Evolutionary conservation across 257 asterid species (phyloP), one percentile per base, ranked within the genome.

Genomic region (Oldenlandia corymbosa): DNA sequence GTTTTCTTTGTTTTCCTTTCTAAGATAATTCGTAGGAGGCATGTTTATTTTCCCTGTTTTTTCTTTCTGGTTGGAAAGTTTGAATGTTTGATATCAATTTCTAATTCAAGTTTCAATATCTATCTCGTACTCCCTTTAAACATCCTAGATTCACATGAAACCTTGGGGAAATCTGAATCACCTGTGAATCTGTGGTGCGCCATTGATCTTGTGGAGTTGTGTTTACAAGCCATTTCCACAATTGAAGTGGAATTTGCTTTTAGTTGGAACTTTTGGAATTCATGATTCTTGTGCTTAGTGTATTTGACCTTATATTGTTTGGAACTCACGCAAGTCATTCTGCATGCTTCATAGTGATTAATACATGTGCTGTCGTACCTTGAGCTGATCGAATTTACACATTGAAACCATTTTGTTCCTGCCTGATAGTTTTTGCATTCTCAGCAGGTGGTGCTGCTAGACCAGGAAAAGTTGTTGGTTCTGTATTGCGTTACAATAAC

Each of bases 381-480:
- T 17, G 32, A 55, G 5, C 23, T 20, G 37, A 7, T 20, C 14
- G 50, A 11, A 14, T 27, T 24, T 9, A 16, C 24, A 0, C 10
- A 31, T 47, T 11, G 49, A 0, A 6, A 63, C 28, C 34, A 32
- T 32, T 36, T 10, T 21, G 39, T 52, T 5, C 41, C 21, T 28
- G 24, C 37, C 37, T 23, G 2, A 26, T 10, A 31, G 4, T 14
- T 16, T 34, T 23, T 46, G 59, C 34, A 42, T 68, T 75, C 36
- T 59, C 83, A 81, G 88, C 84, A 30, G 88, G 88, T 57, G 82
- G 78, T 64, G 83, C 78, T 70, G 85, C 95, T 64, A 75, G 96
- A 70, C 96, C 96, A 0, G 96, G 96, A 60, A 88, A 85, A 66
- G 88, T 81, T 41, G 68, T 73, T 23, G 88, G 95, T 59, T 78